Evolutionary conservation across 2,329 filamentous ascomycete genomes (phyloP), one percentile per base, ranked within the genome.

Genomic region (Colletotrichum cuscutae): DNA sequence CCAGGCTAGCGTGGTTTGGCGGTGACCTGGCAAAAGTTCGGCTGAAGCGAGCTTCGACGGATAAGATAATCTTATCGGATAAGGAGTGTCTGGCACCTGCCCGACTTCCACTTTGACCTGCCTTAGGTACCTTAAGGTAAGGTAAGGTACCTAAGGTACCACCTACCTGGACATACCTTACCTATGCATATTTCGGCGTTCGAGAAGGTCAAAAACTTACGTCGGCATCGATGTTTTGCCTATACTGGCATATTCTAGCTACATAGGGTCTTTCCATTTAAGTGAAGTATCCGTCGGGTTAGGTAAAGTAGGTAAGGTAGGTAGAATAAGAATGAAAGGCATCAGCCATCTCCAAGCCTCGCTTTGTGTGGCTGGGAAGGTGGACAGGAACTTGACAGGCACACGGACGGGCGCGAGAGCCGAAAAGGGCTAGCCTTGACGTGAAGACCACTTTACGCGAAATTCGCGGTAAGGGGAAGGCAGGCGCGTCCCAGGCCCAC

Each of bases 401-500:
- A 22, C 42, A n/a, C 19, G 42, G 8, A 49, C 42, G 42, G 37
- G 26, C 52, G 57, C 69, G 58, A 42, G 22, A 24, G 13, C 46
- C 26, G 11, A 19, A 56, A 56, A 9, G 58, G 65, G 65, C 53
- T 64, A 60, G 66, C 62, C 15, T 19, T 13, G 12, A 15, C 30
- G 22, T 54, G 65, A 37, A 59, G 52, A 65, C 69, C 72, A 75
- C 74, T 75, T 61, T 75, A 75, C 74, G 74, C 74, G 74, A 75
- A 71, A 75, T 70, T 74, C 69, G 74, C 72, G 72, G 68, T 72
- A 65, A 59, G 62, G 72, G 56, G 49, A 58, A 26, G 19, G 66
- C 42, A 75, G 72, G 65, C 74, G 74, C 74, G 74, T 75, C 68
- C 72, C 56, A 58, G 46, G 66, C 42, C 56, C 56, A 61, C 64